Percentiles rank a stretch among this genome's conserved stretches.
Evolutionary conservation across 352 stramenopile species (phyloP).

Genomic region (Globisporangium takayamanum): DNA sequence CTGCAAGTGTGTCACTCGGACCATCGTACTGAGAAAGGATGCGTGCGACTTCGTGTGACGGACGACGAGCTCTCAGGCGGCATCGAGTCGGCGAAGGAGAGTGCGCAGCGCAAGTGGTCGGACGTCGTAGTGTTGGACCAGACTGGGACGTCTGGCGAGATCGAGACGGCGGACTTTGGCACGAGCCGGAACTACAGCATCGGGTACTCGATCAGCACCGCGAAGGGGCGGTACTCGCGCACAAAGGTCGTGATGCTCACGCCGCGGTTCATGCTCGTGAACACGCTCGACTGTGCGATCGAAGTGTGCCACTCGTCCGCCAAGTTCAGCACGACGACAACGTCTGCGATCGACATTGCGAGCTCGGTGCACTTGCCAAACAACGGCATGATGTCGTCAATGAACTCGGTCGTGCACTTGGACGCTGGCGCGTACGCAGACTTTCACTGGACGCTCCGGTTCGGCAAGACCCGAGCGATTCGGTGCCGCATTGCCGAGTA

Average conservation of each 20-base stretch:
- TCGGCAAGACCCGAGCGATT: slow-evolving; percentile 68
- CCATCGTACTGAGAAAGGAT: slow-evolving; percentile 52
- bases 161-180: slow-evolving; percentile 60
- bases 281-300: slow-evolving; percentile 58
- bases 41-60: slow-evolving; percentile 68
- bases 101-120: slow-evolving; percentile 63
- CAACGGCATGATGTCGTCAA: slow-evolving; percentile 44
- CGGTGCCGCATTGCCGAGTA: slow-evolving; percentile 64
- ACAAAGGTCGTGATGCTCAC: slow-evolving; percentile 87
- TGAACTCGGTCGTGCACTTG: slow-evolving; percentile 63
- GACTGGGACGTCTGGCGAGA: slow-evolving; percentile 63
- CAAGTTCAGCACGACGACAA: slow-evolving; percentile 32
- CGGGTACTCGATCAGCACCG: slow-evolving; percentile 72
- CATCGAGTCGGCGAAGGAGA: slow-evolving; percentile 30
- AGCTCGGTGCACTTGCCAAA: slow-evolving; percentile 34
- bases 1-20: slow-evolving; percentile 80
- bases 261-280: slow-evolving; percentile 81
- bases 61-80: slow-evolving; percentile 27
- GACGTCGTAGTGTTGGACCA: slow-evolving; percentile 66
- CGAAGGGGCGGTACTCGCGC: slow-evolving; percentile 70
- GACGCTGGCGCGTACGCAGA: slow-evolving; percentile 73
- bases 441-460: slow-evolving; percentile 77
- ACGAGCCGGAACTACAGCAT: slow-evolving; percentile 69
- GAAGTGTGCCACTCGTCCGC: slow-evolving; percentile 79
- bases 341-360: slow-evolving; percentile 35